Evolutionary conservation across 257 asterid species (phyloP), one percentile per base, ranked within the genome.

Genomic region (Striga asiatica): DNA sequence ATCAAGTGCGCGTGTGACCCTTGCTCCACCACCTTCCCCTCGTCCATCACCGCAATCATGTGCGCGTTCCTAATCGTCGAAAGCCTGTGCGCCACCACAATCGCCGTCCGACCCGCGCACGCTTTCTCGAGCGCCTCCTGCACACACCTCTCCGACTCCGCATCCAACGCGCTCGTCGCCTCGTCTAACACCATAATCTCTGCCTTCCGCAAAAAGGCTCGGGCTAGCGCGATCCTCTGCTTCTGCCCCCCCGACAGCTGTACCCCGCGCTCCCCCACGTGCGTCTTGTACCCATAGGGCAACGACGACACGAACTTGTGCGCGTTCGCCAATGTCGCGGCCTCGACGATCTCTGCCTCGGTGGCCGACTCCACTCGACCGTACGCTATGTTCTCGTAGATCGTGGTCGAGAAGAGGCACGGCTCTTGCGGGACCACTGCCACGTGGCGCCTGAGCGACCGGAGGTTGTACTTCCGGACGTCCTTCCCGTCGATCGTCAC

Each of bases 241-340:
- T 88, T 88, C 59, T 88, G 97, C n/a, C 97, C 97, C 13, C 97
- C 95, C 0, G 97, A 88, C 13, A 88, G 50, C 58, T 88, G 97
- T 8, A 74, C 76, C 17, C 97, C 97, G 23, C 97, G 66, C 48
- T 88, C 95, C 18, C 95, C 97, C 0, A 70, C 95, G 3, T 45
- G 64, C 2, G 84, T 78, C 21, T 64, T 71, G 69, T 74, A 78
- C 0, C 84, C 84, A 1, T 71, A 70, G 0, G 84, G 84, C 60
- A 78, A 20, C 3, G 84, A 69, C 0, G 84, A 71, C 53, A 78
- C 45, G 64, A 76, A 76, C 19, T 82, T 75, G 71, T 82, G 80
- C 0, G 95, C 95, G 3, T 88, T 84, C 1, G 95, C 97, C 10
- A 75, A 47, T 0, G 73, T 77, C 27, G 97, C 94, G 3, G 95